phyloP scores from a whole-genome alignment of 179 eudicot species.

The Corrigiola litoralis region DNA sequence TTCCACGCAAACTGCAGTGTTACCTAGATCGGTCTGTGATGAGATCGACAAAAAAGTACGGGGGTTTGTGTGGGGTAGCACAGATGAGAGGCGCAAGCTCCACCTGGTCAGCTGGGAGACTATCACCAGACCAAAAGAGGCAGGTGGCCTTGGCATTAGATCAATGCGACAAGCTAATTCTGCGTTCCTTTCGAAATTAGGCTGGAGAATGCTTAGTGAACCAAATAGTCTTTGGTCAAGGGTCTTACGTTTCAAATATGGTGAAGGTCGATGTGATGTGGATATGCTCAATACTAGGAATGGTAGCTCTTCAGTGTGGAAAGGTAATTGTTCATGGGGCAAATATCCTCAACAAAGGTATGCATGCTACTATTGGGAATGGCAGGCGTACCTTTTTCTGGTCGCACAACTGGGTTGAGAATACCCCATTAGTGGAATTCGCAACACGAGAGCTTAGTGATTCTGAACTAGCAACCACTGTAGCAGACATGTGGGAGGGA shows the following conservation, averaged over 20 bases:
- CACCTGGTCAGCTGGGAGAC: not conserved
- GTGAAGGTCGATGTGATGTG: not conserved
- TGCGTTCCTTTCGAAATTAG: not conserved
- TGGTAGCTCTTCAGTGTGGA: too few relatives aligned
- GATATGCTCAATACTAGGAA: not conserved
- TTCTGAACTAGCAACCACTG: fast-evolving
- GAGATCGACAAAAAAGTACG: not conserved
- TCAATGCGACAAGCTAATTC: not conserved
- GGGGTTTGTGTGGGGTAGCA: not conserved
- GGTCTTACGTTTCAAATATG: not conserved
- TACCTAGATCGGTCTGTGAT: too few relatives aligned
- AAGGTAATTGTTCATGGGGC: not conserved
- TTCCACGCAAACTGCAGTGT: too few relatives aligned
- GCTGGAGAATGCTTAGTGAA: not conserved
- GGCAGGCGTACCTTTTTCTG: not conserved
- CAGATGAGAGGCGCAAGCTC: too few relatives aligned
- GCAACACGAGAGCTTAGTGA: too few relatives aligned
- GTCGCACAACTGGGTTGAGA: not conserved
- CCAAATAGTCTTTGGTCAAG: not conserved
- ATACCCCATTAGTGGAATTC: not conserved
- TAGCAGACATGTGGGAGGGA: not conserved
- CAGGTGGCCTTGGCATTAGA: not conserved
- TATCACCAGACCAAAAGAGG: not conserved
- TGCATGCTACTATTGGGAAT: not conserved
- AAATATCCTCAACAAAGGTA: not conserved